These are phyloP conservation scores for Gaeumannomyces tritici DNA, from an alignment of 2,329 filamentous ascomycete genomes.

Conservation along the genomic window DNA sequence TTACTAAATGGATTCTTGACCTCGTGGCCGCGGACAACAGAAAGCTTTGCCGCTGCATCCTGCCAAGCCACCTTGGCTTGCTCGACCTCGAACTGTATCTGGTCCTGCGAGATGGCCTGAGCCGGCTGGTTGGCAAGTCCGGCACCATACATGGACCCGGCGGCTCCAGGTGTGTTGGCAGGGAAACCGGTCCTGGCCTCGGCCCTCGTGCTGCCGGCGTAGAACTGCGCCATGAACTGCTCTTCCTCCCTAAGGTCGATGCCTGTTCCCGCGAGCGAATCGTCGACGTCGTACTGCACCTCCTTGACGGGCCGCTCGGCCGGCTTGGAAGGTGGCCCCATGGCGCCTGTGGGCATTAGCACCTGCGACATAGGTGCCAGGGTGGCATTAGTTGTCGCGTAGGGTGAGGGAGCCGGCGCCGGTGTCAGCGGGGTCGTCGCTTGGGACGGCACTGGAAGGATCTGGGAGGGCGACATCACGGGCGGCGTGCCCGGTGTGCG, in stretches of 20 bases:
- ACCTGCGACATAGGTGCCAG: conserved; percentile 13
- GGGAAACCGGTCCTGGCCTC: conserved; percentile 44
- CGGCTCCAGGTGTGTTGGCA: conserved; percentile 44
- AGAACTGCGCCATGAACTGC: conserved; percentile 64
- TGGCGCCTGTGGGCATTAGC: conserved; percentile 22
- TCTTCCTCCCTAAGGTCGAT: conserved; percentile 84
- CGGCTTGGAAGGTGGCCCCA: conserved; percentile 52
- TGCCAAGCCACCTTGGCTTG: conserved; percentile 57
- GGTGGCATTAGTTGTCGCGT: conserved; percentile 10
- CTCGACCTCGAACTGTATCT: conserved; percentile 58
- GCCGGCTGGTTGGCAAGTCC: conserved; percentile 57
- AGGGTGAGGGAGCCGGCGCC: conserved; percentile 1
- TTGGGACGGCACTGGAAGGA: background rate
- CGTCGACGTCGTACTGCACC: conserved; percentile 64
- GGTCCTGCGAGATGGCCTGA: conserved; percentile 33
- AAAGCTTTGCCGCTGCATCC: conserved; percentile 52
- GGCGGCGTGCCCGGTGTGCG: conserved; percentile 1
- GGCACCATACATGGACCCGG: conserved; percentile 52
- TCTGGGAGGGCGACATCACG: conserved; percentile 1
- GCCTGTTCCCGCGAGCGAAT: conserved; percentile 74
- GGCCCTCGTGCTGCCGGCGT: conserved; percentile 33
- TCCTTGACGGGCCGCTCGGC: conserved; percentile 54
- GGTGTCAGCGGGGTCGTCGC: conserved; percentile 1
- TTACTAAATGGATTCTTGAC: conserved; percentile 65
- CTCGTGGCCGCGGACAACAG: conserved; percentile 54